Evolutionary conservation across 148 eudicot species (phyloP).

Genomic region (Selenicereus undatus): DNA sequence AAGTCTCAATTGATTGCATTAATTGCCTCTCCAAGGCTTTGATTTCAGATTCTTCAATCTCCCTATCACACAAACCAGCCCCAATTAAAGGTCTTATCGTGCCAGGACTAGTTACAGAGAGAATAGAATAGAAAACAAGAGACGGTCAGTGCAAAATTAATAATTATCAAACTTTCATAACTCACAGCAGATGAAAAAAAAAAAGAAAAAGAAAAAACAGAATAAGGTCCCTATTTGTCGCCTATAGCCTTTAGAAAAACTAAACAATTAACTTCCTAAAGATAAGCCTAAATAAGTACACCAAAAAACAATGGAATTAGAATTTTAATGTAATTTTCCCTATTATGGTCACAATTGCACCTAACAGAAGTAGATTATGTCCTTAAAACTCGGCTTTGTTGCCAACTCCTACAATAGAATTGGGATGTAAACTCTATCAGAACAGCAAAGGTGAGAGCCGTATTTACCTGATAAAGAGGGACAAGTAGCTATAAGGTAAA

Average conservation of each 20-base stretch:
- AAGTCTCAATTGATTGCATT: constrained; percentile 95
- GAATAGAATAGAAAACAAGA: neutral
- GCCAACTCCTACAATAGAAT: neutral
- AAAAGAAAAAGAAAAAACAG: neutral
- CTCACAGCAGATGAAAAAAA: neutral
- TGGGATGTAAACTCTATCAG: neutral
- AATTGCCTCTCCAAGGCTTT: constrained; percentile 92
- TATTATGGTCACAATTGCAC: neutral
- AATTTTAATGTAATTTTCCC: neutral
- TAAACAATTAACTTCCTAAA: neutral
- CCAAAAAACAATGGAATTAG: neutral
- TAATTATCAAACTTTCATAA: neutral
- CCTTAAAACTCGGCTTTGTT: neutral
- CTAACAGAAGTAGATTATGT: neutral
- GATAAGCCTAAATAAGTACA: neutral
- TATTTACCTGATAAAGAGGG: constrained; percentile 87
- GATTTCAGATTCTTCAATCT: constrained; percentile 90
- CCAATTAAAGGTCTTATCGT: neutral
- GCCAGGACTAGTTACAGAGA: neutral
- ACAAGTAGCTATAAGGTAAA: constrained; percentile 91
- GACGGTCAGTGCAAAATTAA: neutral
- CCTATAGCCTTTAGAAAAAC: neutral
- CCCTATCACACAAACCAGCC: constrained; percentile 43
- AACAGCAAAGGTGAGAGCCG: neutral
- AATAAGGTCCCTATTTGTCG: neutral